phyloP scores from a whole-genome alignment of 257 asterid species.

The Scutellaria baicalensis region DNA sequence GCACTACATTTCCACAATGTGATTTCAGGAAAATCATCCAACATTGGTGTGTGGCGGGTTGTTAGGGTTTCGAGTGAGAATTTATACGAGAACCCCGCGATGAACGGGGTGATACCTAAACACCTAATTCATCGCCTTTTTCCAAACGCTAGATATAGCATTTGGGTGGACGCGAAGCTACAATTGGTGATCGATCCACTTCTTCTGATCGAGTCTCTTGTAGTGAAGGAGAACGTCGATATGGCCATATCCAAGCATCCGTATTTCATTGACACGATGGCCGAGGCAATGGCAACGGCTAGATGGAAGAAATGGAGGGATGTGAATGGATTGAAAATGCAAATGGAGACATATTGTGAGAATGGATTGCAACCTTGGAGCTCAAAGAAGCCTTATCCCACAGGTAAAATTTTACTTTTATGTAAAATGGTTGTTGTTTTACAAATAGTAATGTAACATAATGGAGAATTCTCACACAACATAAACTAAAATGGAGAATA shows the following conservation, averaged over 20 bases:
- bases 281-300: conserved; percentile 81
- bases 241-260: conserved; percentile 85
- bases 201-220: conserved; percentile 59
- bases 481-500: not conserved
- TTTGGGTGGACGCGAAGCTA: conserved; percentile 85
- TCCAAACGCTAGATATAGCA: conserved; percentile 68
- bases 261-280: conserved; percentile 54
- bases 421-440: not conserved
- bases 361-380: conserved; percentile 80
- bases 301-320: conserved; percentile 96
- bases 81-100: conserved; percentile 61
- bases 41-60: conserved; percentile 78
- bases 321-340: conserved; percentile 50
- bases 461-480: too few species aligned
- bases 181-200: conserved; percentile 75
- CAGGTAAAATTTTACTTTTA: conserved; percentile 37
- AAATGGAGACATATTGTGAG: conserved; percentile 85
- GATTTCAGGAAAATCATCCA: conserved; percentile 27
- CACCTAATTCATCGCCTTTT: conserved; percentile 68
- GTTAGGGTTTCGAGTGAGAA: conserved; percentile 37
- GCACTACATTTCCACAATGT: conserved; percentile 42
- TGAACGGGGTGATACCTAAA: conserved; percentile 78
- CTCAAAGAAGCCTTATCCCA: conserved; percentile 63
- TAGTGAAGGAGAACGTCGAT: conserved; percentile 44
- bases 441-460: too few species aligned